These are phyloP conservation scores for Backusella liffmaniae DNA, from an alignment of 192 early-diverging fungal species.

Conservation along the genomic window DNA sequence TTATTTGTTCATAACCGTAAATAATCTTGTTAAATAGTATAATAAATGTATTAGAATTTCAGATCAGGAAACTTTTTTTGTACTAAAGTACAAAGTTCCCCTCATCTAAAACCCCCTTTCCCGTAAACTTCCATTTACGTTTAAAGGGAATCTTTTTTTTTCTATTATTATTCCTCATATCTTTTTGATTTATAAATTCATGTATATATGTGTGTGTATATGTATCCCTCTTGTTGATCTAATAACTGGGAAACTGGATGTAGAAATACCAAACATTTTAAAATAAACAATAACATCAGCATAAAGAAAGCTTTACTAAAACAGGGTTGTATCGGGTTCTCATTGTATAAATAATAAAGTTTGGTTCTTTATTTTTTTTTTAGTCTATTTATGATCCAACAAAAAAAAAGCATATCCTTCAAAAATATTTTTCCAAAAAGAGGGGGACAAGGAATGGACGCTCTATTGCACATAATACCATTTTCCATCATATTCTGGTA, in stretches of 20 bases:
- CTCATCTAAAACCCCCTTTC: not conserved
- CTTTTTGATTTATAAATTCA: not conserved
- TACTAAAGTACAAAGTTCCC: not conserved
- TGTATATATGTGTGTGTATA: not conserved
- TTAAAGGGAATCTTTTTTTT: not conserved
- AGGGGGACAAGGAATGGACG: not conserved
- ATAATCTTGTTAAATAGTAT: not conserved
- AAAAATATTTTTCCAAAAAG: not conserved
- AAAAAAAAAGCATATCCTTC: not conserved
- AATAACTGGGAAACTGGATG: too few species aligned
- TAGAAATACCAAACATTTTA: too few species aligned
- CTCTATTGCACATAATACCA: conserved; percentile 4
- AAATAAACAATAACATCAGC: too few species aligned
- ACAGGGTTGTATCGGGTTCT: too few species aligned
- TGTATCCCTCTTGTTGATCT: too few species aligned
- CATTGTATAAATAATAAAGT: too few species aligned
- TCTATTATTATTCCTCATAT: not conserved
- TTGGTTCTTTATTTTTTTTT: too few species aligned
- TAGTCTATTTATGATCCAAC: too few species aligned
- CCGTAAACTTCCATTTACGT: not conserved
- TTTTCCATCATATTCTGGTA: conserved; percentile 9
- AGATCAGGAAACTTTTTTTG: too few species aligned
- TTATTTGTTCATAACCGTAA: conserved; percentile 6
- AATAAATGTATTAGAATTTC: too few species aligned
- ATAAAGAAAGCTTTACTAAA: too few species aligned